Evolutionary conservation across 805 yeast species (phyloP), one percentile per base, ranked within the genome.

Genomic region (Lipomyces japonicus): DNA sequence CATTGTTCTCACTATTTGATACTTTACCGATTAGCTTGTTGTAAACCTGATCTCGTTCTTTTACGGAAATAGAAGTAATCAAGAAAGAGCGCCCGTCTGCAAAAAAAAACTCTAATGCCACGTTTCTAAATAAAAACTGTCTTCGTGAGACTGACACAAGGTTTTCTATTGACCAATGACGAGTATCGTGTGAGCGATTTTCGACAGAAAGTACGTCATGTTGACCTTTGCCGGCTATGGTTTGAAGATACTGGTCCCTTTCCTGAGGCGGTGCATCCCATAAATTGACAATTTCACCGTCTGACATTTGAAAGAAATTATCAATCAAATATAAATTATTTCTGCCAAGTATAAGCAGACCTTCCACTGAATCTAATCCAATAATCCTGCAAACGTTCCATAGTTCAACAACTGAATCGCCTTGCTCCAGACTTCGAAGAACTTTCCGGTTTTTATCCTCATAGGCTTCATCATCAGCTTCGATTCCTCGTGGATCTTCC

Each of bases 311-410:
- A 54, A 82, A 84, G 63, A 82, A 88, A 59, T 80, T 79, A 51
- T 80, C 86, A 48, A 84, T 78, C 58, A 86, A 68, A 61, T 87
- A 89, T 6, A 86, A 58, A 60, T 83, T 81, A 3, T 73, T 70
- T 2, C 73, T 68, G 0, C 95, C 95, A 34, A 82, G 64, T 24
- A 88, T 84, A 65, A 88, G 68, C 34, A 88, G 72, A 14, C 91
- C 86, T 61, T 87, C 95, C 16, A 76, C 71, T 1, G 89, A 80
- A 26, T 81, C 86, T n/a, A 88, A 68, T 0, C 95, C 96, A 50
- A 82, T 69, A 19, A 89, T 78, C 42, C 81, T 79, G 47, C 90
- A 79, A 1, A 85, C 80, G 63, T 88, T 88, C 82, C 86, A 82
- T 16, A 88, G 68, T 12, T 78, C 78, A n/a, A 71, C 75, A 22